phyloP scores from a whole-genome alignment of 2,329 filamentous ascomycete species.

The Akanthomyces dipterigenus region DNA sequence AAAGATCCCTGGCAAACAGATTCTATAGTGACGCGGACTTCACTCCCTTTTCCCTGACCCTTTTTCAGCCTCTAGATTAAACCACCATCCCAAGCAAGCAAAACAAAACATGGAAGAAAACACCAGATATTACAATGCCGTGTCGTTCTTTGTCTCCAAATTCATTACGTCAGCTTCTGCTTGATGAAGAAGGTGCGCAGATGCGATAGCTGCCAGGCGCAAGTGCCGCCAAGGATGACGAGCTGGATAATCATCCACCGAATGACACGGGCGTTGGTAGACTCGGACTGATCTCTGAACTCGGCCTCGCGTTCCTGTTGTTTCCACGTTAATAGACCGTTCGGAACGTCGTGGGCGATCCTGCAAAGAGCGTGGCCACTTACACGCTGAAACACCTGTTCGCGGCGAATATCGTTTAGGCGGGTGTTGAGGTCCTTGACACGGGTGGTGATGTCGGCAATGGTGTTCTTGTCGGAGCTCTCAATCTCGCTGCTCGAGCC shows the following conservation, averaged over 20 bases:
- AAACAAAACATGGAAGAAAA: not conserved
- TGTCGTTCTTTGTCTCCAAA: not conserved
- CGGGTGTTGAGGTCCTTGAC: constrained; percentile 84
- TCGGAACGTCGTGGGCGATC: not conserved
- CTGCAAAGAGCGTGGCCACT: constrained; percentile 19
- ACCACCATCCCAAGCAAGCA: constrained; percentile 1
- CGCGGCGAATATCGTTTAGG: constrained; percentile 79
- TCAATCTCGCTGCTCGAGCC: constrained; percentile 93
- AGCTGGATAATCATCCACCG: constrained; percentile 93
- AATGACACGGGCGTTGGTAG: constrained; percentile 84
- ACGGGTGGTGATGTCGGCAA: constrained; percentile 80
- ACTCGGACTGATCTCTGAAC: constrained; percentile 95
- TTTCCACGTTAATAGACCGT: constrained; percentile 1
- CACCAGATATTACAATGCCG: constrained; percentile 1
- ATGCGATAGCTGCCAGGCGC: constrained; percentile 95
- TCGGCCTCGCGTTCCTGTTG: constrained; percentile 88
- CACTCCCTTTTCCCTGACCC: not conserved
- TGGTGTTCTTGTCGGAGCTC: constrained; percentile 87
- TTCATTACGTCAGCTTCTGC: constrained; percentile 84
- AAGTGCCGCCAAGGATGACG: constrained; percentile 75
- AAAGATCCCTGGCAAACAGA: not conserved
- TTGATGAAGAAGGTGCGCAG: constrained; percentile 98
- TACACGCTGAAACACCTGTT: constrained; percentile 95
- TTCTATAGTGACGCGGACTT: not conserved
- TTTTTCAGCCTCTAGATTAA: constrained; percentile 1